Evolutionary conservation across 1,139 yeast species (phyloP), one percentile per base, ranked within the genome.

Genomic region (Hansenula lynferdii): DNA sequence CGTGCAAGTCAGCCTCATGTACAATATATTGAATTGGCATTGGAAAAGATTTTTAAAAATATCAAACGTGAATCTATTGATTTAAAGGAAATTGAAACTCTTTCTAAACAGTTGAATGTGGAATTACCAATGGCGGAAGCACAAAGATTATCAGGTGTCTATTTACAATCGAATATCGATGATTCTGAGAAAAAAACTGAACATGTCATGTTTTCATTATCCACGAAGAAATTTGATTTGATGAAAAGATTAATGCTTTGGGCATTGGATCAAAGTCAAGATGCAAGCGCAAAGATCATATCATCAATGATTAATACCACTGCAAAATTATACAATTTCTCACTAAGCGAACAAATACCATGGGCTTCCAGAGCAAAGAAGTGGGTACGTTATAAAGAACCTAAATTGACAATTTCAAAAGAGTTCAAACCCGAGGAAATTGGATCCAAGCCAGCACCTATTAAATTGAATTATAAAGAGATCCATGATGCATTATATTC

Each of bases 1-100:
- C 52, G 60, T 16, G 61, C 62, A 1, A 53, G 58, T 11, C 47
- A 48, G 18, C 43, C 58, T 1, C 54, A 61, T 27, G 46, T 61
- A 12, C 60, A 54, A 36, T 64, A 62, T 42, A 60, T 63, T 15
- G 67, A 64, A 40, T 49, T 62, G 3, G 58, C 67, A 27, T 44
- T 63, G 14, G 57, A 57, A 12, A 57, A 52, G 16, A 62, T 72
- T 16, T 52, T 72, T 38, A 61, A 60, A 28, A 61, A 65, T 27
- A 59, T 69, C 5, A 56, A 54, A 28, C 49, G 59, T 7, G 69
- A 67, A 38, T 50, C 44, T 3, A 45, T 74, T 15, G 66, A 57
- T 15, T 34, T 61, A 4, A 35, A 42, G 5, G 47, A 51, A 3
- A 42, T 61, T 11, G 41, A 38, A 4, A 28, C 39, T n/a, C 24